Conservation (phyloP, 192 early-diverging fungal genomes). For the Coemansia brasiliensis region DNA sequence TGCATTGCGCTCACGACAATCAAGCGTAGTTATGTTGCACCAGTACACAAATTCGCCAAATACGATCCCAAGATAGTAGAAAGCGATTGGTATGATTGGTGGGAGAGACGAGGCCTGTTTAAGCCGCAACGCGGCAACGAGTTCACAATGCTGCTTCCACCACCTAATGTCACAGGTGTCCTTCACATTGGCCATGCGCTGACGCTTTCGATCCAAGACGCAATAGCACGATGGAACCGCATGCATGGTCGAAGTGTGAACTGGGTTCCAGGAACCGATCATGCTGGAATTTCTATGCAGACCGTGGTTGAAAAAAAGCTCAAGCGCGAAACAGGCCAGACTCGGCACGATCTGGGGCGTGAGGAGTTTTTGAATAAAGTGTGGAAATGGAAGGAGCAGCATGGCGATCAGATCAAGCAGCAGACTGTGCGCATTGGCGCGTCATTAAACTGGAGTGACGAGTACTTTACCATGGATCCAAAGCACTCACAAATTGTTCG, state of each 20-base stretch:
- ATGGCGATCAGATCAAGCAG: slow-evolving; percentile 76
- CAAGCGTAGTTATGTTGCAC: slow-evolving; percentile 25
- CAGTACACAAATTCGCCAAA: slow-evolving; percentile 44
- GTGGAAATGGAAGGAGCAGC: slow-evolving; percentile 83
- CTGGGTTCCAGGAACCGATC: slow-evolving; percentile 95
- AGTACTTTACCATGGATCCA: slow-evolving; percentile 91
- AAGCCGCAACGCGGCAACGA: slow-evolving; percentile 44
- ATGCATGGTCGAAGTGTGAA: slow-evolving; percentile 89
- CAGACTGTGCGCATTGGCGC: slow-evolving; percentile 82
- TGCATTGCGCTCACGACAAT: no score
- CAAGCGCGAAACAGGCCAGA: slow-evolving; percentile 43
- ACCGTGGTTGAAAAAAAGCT: slow-evolving; percentile 93
- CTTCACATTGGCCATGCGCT: slow-evolving; percentile 93
- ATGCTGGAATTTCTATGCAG: slow-evolving; percentile 97
- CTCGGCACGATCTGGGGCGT: slow-evolving; percentile 85
- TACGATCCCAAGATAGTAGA: slow-evolving; percentile 65
- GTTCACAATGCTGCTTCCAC: slow-evolving; percentile 90
- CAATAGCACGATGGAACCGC: slow-evolving; percentile 73
- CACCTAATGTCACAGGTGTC: slow-evolving; percentile 96
- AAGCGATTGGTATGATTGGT: slow-evolving; percentile 94
- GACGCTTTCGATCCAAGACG: slow-evolving; percentile 85
- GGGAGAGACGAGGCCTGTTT: slow-evolving; percentile 76
- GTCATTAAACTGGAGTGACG: slow-evolving; percentile 85
- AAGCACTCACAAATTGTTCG: slow-evolving; percentile 70
- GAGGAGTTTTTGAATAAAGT: slow-evolving; percentile 80